phyloP scores from a whole-genome alignment of 1,284 basidiomycete genomes.

The Exsudoporus floridanus region DNA sequence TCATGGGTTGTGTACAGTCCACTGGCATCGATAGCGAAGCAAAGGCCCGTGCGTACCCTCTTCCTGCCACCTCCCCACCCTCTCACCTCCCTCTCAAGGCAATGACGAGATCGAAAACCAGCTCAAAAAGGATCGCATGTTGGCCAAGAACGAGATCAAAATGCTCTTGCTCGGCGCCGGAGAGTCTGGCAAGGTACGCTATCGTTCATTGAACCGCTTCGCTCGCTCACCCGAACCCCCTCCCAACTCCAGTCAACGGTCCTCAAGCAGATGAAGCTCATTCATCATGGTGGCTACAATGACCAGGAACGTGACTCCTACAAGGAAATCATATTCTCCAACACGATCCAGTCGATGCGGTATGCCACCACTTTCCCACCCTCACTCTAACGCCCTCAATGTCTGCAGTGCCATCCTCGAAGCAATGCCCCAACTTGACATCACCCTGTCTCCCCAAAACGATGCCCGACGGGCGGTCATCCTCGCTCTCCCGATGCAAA shows the following conservation, averaged over 20 bases:
- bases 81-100: conserved; percentile 42
- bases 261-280: conserved; percentile 96
- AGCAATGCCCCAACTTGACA: conserved; percentile 70
- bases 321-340: conserved; percentile 97
- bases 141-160: conserved; percentile 95
- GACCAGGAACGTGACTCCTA: conserved; percentile 91
- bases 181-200: conserved; percentile 83
- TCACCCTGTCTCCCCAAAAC: conserved; percentile 63
- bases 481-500: conserved; percentile 80
- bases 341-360: conserved; percentile 96
- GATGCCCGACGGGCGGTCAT: conserved; percentile 78
- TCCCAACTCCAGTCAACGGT: conserved; percentile 70
- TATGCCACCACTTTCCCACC: conserved; percentile 36
- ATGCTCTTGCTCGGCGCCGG: conserved; percentile 89
- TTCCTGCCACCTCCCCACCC: not conserved
- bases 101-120: conserved; percentile 97
- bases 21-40: conserved; percentile 73
- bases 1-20: conserved; percentile 77
- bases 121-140: conserved; percentile 88
- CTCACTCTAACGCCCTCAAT: not conserved
- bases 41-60: conserved; percentile 68
- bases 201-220: not conserved
- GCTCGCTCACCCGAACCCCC: not conserved
- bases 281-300: conserved; percentile 90
- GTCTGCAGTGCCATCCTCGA: conserved; percentile 81